Evolutionary conservation across 202 grass and related monocot genomes (phyloP).

Genomic region (Alloteropsis angusta): DNA sequence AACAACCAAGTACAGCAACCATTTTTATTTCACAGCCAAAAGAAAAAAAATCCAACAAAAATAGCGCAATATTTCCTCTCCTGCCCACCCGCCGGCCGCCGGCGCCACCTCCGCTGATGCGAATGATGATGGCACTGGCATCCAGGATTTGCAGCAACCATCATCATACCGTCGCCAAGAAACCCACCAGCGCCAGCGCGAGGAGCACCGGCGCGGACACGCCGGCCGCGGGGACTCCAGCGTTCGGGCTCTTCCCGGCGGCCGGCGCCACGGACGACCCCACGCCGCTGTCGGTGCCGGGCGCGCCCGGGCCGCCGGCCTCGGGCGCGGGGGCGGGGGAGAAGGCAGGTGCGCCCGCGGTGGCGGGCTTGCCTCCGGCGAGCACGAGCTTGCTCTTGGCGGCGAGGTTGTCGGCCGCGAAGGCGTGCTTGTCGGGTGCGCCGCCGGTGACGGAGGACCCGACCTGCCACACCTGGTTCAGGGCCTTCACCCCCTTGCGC

Average conservation of each 20-base stretch:
- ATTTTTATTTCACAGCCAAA: constrained; percentile 26
- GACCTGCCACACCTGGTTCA: constrained; percentile 93
- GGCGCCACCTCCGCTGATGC: not conserved
- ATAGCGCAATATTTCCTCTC: not conserved
- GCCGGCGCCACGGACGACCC: constrained; percentile 11
- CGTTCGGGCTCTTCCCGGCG: not conserved
- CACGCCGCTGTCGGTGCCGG: not conserved
- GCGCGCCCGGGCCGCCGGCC: not conserved
- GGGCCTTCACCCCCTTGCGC: constrained; percentile 8
- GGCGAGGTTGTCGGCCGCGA: constrained; percentile 43
- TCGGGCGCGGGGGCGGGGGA: not conserved
- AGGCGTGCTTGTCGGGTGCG: constrained; percentile 57
- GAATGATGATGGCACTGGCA: not conserved
- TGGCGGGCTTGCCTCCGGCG: not conserved
- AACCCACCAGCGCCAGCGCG: constrained; percentile 26
- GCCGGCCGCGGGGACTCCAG: not conserved
- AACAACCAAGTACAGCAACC: not conserved
- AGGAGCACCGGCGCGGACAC: constrained; percentile 17
- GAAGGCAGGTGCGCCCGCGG: not conserved
- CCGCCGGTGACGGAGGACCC: constrained; percentile 50
- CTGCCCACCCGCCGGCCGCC: not conserved
- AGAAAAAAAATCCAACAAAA: constrained; percentile 5
- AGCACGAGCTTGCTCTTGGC: constrained; percentile 49
- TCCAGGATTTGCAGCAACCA: not conserved
- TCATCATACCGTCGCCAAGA: constrained; percentile 30